phyloP scores from a whole-genome alignment of 768 basidiomycete species.

The Termitomyces sp. region DNA sequence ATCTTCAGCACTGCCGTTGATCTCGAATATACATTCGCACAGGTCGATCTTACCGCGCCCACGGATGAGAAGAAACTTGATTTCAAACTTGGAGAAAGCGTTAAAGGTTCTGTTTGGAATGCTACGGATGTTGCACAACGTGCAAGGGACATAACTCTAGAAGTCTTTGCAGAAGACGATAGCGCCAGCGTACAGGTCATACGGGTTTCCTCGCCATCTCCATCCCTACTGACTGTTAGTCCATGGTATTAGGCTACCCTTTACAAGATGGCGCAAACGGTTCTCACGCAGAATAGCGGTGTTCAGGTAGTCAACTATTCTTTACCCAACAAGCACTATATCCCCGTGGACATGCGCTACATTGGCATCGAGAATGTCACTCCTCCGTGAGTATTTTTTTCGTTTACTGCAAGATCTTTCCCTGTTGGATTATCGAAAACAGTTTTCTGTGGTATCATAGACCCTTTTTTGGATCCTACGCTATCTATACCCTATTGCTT shows the following conservation, averaged over 20 bases:
- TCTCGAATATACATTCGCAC: conserved; percentile 60
- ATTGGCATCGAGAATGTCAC: conserved; percentile 67
- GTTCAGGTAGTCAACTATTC: conserved; percentile 64
- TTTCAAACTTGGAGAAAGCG: conserved; percentile 37
- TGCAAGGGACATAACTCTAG: conserved; percentile 65
- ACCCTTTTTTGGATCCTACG: neutral
- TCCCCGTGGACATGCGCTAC: conserved; percentile 82
- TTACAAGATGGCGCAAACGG: conserved; percentile 79
- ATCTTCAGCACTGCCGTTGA: conserved; percentile 90
- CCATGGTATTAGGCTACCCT: conserved; percentile 67
- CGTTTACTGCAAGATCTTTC: neutral
- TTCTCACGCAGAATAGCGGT: conserved; percentile 61
- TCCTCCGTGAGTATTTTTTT: conserved; percentile 24
- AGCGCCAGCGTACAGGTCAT: conserved; percentile 89
- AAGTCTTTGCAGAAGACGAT: conserved; percentile 82
- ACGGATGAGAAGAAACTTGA: conserved; percentile 49
- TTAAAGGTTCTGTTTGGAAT: conserved; percentile 56
- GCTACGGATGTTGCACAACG: conserved; percentile 43
- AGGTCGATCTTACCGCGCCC: conserved; percentile 42
- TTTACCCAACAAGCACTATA: conserved; percentile 94
- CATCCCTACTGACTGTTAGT: too few species aligned
- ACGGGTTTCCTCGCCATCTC: neutral
- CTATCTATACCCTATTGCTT: neutral
- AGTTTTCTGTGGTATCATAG: too few species aligned
- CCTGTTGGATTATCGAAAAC: too few species aligned